These are phyloP conservation scores for Moniliophthora roreri DNA, from an alignment of 1,284 basidiomycete genomes.

Conservation along the genomic window DNA sequence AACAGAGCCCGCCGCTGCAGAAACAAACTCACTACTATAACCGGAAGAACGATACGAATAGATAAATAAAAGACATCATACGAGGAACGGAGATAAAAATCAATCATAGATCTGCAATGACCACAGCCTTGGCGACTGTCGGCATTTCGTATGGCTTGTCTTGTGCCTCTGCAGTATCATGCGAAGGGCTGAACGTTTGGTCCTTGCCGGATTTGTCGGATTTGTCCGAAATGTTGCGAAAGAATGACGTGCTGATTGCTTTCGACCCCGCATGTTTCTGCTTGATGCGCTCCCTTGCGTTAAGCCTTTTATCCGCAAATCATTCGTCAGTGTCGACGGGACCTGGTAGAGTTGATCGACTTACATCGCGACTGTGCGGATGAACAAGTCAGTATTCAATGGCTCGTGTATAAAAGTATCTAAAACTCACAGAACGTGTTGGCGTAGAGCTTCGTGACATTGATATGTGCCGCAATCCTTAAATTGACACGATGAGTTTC, in stretches of 20 bases:
- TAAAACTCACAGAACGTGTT: slow-evolving; percentile 26
- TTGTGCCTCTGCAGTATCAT: neutral
- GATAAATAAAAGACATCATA: too few species aligned
- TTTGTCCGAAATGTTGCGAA: neutral
- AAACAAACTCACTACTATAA: too few species aligned
- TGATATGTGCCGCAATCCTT: slow-evolving; percentile 23
- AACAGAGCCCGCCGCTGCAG: slow-evolving; percentile 1
- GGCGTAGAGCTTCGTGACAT: slow-evolving; percentile 28
- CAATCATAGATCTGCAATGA: neutral
- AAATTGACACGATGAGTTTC: too few species aligned
- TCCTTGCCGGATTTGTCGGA: neutral
- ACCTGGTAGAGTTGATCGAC: neutral
- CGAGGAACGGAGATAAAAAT: too few species aligned
- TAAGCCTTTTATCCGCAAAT: neutral
- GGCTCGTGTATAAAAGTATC: neutral
- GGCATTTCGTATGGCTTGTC: slow-evolving; percentile 6
- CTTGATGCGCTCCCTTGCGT: neutral
- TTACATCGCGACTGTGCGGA: slow-evolving; percentile 16
- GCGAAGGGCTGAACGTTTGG: neutral
- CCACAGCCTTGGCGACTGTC: slow-evolving; percentile 2
- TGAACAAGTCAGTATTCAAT: neutral
- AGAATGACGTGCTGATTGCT: neutral
- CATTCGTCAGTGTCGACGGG: neutral
- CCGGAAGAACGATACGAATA: too few species aligned
- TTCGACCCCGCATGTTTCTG: neutral